Evolutionary conservation across 176 grass and related monocot genomes (phyloP).

Genomic region (Phoenix roebelenii): DNA sequence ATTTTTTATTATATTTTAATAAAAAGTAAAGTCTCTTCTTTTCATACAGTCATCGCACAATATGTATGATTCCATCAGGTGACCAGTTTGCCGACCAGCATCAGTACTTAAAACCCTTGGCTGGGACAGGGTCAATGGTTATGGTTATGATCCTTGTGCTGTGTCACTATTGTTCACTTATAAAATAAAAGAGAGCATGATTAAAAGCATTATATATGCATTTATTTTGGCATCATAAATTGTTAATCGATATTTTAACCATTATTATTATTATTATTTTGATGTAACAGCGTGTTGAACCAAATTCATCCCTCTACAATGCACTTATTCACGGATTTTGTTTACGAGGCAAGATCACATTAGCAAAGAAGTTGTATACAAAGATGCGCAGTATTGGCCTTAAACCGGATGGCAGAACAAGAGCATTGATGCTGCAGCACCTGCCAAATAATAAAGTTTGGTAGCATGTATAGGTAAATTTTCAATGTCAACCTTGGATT

Average conservation of each 20-base stretch:
- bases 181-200: neutral
- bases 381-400: constrained; percentile 66
- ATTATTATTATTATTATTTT: neutral
- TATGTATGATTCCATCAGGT: too few species aligned
- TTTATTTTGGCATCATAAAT: neutral
- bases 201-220: neutral
- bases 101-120: too few species aligned
- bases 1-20: too few species aligned
- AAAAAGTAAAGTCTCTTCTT: too few species aligned
- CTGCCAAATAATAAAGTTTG: constrained; percentile 16
- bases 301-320: constrained; percentile 63
- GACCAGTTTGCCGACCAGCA: too few species aligned
- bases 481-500: too few species aligned
- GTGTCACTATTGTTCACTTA: neutral
- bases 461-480: too few species aligned
- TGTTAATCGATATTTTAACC: too few species aligned
- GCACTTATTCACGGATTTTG: constrained; percentile 66
- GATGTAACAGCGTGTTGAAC: constrained; percentile 33
- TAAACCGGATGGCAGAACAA: constrained; percentile 58
- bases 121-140: too few species aligned
- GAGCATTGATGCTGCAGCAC: constrained; percentile 69
- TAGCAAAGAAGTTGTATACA: constrained; percentile 44
- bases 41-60: too few species aligned
- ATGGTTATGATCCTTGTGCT: too few species aligned
- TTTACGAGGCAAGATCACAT: constrained; percentile 42